Evolutionary conservation across 805 yeast genomes (phyloP), one percentile per base, ranked within the genome.

Genomic region (Ogataea trehaloabstinens): DNA sequence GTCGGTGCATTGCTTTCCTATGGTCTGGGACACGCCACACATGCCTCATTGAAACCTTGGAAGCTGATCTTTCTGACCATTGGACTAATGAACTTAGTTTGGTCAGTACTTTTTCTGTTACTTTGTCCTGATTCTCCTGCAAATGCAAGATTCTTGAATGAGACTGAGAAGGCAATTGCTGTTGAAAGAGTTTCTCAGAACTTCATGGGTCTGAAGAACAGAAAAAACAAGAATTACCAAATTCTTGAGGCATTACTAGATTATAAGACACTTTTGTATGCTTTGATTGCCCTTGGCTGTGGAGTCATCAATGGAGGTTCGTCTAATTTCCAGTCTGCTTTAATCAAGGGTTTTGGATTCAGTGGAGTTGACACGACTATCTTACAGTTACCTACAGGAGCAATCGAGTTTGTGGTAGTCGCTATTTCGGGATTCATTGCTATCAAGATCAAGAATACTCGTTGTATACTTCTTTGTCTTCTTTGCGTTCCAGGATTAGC

Each of bases 281-380:
- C 28, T 56, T 58, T 55, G 35, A 56, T 53, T 48, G 60, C 32
- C 46, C 53, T 53, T 41, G 59, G 68, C 16, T 51, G 72, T 29
- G 56, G 69, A 40, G 66, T 80, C 38, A 80, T 81, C 33, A 74
- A 75, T 46, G 82, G 82, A 49, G 84, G 79, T 36, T 53, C 71
- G 24, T 64, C 77, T 12, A 72, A 68, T 50, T 74, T 74, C 45
- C 62, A 64, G 34, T 62, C 71, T 32, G 66, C 73, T 37, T 52
- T 74, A 24, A 53, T 75, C 65, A 48, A 54, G 54, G 70, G 71
- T 28, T 46, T 55, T 38, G 57, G 58, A 2, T 61, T 44, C 38
- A 31, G 51, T 11, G 44, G 56, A n/a, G 33, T 43, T 10, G 25
- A 41, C 29, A 35, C 45, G 35, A 64, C 48, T 32, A 49, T 49